These are phyloP conservation scores for Trypanosoma melophagium DNA, from an alignment of 208 protist species.

Conservation along the genomic window DNA sequence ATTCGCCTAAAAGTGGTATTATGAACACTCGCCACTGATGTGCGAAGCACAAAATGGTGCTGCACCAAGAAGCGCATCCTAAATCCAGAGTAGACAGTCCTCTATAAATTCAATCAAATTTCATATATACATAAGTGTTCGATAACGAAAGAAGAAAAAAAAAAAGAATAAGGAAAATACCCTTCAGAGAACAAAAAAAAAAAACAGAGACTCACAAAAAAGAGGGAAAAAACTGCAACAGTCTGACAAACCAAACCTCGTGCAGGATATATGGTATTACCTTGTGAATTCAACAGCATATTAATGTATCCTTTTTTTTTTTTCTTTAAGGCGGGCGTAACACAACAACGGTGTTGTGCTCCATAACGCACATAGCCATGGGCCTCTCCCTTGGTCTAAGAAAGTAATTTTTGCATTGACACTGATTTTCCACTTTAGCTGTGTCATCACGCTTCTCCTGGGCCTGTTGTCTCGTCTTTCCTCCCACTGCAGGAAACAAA, in stretches of 20 bases:
- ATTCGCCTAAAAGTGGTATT: neutral
- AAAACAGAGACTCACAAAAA: too few species aligned
- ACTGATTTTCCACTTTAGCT: neutral
- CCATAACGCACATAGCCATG: constrained; percentile 34
- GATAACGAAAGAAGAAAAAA: constrained; percentile 6
- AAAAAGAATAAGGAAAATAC: constrained; percentile 1
- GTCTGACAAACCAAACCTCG: too few species aligned
- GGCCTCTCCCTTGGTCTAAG: constrained; percentile 23
- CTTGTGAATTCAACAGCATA: too few species aligned
- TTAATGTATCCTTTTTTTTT: neutral
- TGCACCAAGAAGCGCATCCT: constrained; percentile 2
- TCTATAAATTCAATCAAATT: neutral
- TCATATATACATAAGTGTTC: neutral
- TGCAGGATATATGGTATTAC: too few species aligned
- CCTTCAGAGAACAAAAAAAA: too few species aligned
- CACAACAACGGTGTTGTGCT: constrained; percentile 58
- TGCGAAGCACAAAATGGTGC: neutral
- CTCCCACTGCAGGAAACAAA: constrained; percentile 16
- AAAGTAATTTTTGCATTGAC: constrained; percentile 1
- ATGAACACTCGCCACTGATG: neutral
- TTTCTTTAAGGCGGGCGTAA: constrained; percentile 34
- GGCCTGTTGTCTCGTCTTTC: neutral
- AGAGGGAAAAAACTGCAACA: too few species aligned
- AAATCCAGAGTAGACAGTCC: too few species aligned
- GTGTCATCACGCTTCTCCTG: neutral